Evolutionary conservation across 2,329 filamentous ascomycete genomes (phyloP).

Genomic region (Sclerotiophoma versabilis): DNA sequence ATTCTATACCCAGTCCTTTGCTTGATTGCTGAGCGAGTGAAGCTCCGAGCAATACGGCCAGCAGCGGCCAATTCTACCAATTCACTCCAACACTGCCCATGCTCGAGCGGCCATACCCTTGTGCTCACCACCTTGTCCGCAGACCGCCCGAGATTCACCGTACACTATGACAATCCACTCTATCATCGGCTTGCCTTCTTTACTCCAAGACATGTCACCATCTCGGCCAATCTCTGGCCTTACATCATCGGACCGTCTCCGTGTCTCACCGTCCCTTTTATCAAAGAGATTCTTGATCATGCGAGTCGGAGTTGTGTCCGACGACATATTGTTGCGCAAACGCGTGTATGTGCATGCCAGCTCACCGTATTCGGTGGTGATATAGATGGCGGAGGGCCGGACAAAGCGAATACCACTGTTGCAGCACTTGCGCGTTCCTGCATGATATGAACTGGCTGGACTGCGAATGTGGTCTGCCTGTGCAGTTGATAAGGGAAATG

Average conservation of each 20-base stretch:
- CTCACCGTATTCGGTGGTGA: no score
- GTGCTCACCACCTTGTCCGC: neutral
- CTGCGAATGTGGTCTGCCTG: neutral
- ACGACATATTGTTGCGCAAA: neutral
- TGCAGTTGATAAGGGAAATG: no score
- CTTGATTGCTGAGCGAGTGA: no score
- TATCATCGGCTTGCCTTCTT: slow-evolving; percentile 7
- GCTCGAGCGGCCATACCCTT: neutral
- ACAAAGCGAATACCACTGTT: neutral
- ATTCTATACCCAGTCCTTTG: no score
- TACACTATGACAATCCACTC: neutral
- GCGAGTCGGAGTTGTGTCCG: slow-evolving; percentile 9
- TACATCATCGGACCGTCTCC: slow-evolving; percentile 4
- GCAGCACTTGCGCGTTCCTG: neutral
- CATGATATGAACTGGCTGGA: neutral
- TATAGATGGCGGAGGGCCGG: no score
- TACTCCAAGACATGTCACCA: neutral
- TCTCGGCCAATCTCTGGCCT: neutral
- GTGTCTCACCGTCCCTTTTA: neutral
- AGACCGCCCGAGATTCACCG: neutral
- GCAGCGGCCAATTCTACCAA: neutral
- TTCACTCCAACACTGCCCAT: neutral
- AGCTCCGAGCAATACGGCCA: neutral
- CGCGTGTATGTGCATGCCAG: neutral
- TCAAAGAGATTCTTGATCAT: neutral